Percentiles rank a stretch among this genome's conserved stretches.
These are phyloP conservation scores for Coemansia sp. DNA, from an alignment of 192 early-diverging fungal species.

Conservation along the genomic window DNA sequence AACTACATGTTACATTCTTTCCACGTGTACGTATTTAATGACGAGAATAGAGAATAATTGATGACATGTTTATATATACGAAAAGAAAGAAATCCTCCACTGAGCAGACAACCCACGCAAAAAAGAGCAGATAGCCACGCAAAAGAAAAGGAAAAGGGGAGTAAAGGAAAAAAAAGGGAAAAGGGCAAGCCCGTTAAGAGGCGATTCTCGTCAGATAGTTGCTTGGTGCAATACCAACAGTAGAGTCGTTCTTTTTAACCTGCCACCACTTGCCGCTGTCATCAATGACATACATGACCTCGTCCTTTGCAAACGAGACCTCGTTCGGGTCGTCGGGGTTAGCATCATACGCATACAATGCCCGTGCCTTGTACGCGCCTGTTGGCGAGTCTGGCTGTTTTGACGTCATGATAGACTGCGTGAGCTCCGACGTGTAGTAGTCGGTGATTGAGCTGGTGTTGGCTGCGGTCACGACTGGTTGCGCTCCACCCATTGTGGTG, in stretches of 20 bases:
- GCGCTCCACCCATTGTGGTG: slow-evolving; percentile 31
- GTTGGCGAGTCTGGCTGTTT: slow-evolving; percentile 38
- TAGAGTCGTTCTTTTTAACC: slow-evolving; percentile 77
- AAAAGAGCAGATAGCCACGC: too few species aligned
- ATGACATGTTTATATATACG: neutral
- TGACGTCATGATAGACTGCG: slow-evolving; percentile 39
- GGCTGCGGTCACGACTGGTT: slow-evolving; percentile 8
- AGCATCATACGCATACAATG: slow-evolving; percentile 79
- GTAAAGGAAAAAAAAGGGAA: neutral
- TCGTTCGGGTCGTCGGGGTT: slow-evolving; percentile 91
- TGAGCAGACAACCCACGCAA: too few species aligned
- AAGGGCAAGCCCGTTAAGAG: slow-evolving; percentile 12
- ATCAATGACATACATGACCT: slow-evolving; percentile 82
- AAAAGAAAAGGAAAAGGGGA: neutral
- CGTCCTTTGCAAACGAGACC: slow-evolving; percentile 84
- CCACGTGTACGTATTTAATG: neutral
- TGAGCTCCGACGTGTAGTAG: slow-evolving; percentile 45
- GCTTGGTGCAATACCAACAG: slow-evolving; percentile 83
- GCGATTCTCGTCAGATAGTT: slow-evolving; percentile 70
- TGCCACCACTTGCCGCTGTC: slow-evolving; percentile 99
- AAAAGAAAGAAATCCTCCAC: neutral
- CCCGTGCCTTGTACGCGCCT: slow-evolving; percentile 64
- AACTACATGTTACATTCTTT: too few species aligned
- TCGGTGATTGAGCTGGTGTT: slow-evolving; percentile 38
- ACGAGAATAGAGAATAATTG: neutral